These are phyloP conservation scores for Aspergillus incahuasiensis DNA, from an alignment of 495 filamentous ascomycete genomes.

Conservation along the genomic window DNA sequence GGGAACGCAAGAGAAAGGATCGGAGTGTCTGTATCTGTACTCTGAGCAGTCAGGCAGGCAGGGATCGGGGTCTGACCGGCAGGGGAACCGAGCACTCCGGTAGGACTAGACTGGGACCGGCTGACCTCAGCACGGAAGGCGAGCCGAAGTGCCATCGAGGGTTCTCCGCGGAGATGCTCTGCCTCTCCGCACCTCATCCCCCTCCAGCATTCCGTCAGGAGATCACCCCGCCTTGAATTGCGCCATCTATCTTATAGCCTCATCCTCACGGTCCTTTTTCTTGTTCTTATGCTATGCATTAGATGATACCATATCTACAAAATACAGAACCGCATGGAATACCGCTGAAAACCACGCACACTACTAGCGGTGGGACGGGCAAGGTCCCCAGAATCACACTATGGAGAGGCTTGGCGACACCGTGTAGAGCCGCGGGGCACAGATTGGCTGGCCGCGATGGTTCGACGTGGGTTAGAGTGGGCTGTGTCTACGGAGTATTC, in stretches of 20 bases:
- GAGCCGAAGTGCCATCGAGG: not conserved
- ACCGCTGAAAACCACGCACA: not conserved
- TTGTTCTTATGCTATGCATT: not conserved
- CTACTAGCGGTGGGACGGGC: not conserved
- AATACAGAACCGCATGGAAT: not conserved
- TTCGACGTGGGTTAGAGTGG: slow-evolving; percentile 5
- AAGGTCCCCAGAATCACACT: not conserved
- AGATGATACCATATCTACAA: too few relatives aligned
- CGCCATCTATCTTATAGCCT: not conserved
- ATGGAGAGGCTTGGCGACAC: slow-evolving; percentile 6
- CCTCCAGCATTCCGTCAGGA: not conserved
- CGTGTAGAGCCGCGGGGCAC: slow-evolving; percentile 7
- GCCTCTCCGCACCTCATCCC: slow-evolving; percentile 2
- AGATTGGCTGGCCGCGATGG: slow-evolving; percentile 6
- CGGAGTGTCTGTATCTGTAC: too few relatives aligned
- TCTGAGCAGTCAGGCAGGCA: not conserved
- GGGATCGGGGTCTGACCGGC: not conserved
- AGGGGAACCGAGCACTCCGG: not conserved
- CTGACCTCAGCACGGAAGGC: not conserved
- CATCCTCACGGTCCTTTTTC: not conserved
- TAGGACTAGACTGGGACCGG: not conserved
- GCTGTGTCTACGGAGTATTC: not conserved
- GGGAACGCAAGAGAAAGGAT: not conserved
- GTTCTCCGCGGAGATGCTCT: slow-evolving; percentile 3
- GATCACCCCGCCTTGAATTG: slow-evolving; percentile 14